Percentiles rank a stretch among this genome's conserved stretches.
Conservation (phyloP, 2,329 filamentous ascomycete genomes). For the Xylariaceae sp. region DNA sequence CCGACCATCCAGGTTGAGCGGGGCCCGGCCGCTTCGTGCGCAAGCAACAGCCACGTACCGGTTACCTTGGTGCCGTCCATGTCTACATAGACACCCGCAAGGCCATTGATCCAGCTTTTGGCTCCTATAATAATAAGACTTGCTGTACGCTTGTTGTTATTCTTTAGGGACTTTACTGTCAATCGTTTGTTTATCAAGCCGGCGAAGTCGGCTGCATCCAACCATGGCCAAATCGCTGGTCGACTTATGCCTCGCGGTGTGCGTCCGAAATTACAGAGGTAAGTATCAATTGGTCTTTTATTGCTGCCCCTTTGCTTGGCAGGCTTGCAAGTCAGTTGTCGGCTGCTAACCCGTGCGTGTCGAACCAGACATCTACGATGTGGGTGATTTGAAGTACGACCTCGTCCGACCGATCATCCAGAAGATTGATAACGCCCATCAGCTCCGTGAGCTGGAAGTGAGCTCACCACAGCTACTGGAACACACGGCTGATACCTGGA, state of each 20-base stretch:
- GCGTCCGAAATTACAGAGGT: slow-evolving; percentile 49
- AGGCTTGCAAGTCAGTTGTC: neutral
- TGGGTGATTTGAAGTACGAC: slow-evolving; percentile 67
- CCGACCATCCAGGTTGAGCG: slow-evolving; percentile 25
- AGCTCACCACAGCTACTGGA: slow-evolving; percentile 72
- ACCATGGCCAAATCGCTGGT: slow-evolving; percentile 45
- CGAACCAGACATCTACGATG: slow-evolving; percentile 52
- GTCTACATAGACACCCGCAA: too few species aligned
- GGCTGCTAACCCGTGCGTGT: slow-evolving; percentile 15
- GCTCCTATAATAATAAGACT: neutral
- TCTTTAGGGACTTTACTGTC: too few species aligned
- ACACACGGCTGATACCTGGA: slow-evolving; percentile 70
- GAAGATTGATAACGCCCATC: slow-evolving; percentile 66
- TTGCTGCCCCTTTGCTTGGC: neutral
- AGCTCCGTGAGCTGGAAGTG: slow-evolving; percentile 70
- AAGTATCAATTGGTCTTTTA: slow-evolving; percentile 8
- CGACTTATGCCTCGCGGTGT: slow-evolving; percentile 48
- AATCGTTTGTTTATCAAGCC: too few species aligned
- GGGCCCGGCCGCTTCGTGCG: neutral
- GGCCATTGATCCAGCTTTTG: neutral
- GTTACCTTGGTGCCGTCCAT: too few species aligned
- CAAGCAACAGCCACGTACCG: neutral
- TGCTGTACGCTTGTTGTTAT: neutral
- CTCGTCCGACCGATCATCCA: slow-evolving; percentile 64
- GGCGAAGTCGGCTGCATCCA: neutral